Evolutionary conservation across 495 filamentous ascomycete genomes (phyloP), one percentile per base, ranked within the genome.

Genomic region (Neurospora terricola): DNA sequence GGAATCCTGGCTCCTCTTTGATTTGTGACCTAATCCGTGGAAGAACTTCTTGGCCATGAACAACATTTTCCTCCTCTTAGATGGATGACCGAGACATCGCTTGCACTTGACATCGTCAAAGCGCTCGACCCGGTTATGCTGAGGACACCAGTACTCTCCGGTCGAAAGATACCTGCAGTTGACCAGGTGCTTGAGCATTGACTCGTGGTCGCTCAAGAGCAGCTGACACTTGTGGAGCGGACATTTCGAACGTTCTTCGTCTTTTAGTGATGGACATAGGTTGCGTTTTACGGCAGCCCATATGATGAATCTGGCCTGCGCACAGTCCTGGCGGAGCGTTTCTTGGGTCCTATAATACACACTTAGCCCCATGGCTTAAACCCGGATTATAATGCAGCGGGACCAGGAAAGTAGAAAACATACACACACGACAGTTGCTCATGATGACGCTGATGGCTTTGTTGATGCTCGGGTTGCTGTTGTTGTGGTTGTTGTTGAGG

Each of bases 211-310:
- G 38, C 77, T 72, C 73, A 85, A 83, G 7, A 72, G 81, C 70
- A 81, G 77, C 27, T 78, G 79, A 72, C 84, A 86, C 39, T 77
- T 77, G 62, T 84, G 73, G 43, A 86, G 76, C 70, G 85, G 85
- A 72, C 83, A 86, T 72, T 80, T 79, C 23, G 83, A 76, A 69
- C 78, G 78, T 70, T 86, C 82, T 73, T 78, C 78, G 14, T 66
- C 54, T 66, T 66, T 66, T 34, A 66, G 2, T 8, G 27, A 18
- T 6, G 77, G 71, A 38, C 77, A 79, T 78, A 84, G 85, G 74
- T 86, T 86, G 76, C 84, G 83, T 73, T 85, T 85, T 59, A 85
- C 80, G 54, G 84, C 84, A 45, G 83, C 82, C 84, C 84, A 86
- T 72, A 84, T 83, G 73, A 85, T 84, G 75, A 86, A 86, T 38